Conservation (phyloP, 176 grass and related monocot species). For the Areca catechu region DNA sequence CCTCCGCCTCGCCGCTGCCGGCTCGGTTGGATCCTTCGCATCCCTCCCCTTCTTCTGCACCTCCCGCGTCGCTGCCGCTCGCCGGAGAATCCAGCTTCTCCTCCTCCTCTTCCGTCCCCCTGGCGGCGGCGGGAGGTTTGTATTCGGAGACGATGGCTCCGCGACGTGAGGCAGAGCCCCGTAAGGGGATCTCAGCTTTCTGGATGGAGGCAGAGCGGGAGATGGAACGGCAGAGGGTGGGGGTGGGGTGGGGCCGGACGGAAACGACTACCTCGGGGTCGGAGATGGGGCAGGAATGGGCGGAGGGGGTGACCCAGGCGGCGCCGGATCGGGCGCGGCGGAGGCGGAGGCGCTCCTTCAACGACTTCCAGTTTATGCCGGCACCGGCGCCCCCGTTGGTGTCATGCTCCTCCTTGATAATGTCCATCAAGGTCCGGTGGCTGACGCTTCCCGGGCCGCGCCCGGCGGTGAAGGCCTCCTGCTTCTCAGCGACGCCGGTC, state of each 20-base stretch:
- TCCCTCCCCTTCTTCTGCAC: too few species aligned
- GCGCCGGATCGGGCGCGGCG: slow-evolving; percentile 23
- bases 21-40: too few species aligned
- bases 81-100: too few species aligned
- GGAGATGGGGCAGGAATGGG: neutral
- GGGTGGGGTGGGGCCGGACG: neutral
- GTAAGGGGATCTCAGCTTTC: neutral
- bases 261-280: slow-evolving; percentile 10
- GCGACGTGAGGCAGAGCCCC: too few species aligned
- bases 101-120: too few species aligned
- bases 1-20: neutral
- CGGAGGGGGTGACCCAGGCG: neutral
- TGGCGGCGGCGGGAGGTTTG: too few species aligned
- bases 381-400: slow-evolving; percentile 13
- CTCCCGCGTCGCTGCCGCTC: too few species aligned
- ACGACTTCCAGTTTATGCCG: slow-evolving; percentile 44
- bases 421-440: slow-evolving; percentile 19
- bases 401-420: slow-evolving; percentile 29
- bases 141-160: too few species aligned
- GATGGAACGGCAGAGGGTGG: too few species aligned
- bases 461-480: neutral
- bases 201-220: slow-evolving; percentile 12
- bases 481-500: neutral
- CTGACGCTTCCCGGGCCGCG: neutral
- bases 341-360: slow-evolving; percentile 49